Base-by-base conservation (phyloP, 768 basidiomycete species). In the Mycena floridula region DNA sequence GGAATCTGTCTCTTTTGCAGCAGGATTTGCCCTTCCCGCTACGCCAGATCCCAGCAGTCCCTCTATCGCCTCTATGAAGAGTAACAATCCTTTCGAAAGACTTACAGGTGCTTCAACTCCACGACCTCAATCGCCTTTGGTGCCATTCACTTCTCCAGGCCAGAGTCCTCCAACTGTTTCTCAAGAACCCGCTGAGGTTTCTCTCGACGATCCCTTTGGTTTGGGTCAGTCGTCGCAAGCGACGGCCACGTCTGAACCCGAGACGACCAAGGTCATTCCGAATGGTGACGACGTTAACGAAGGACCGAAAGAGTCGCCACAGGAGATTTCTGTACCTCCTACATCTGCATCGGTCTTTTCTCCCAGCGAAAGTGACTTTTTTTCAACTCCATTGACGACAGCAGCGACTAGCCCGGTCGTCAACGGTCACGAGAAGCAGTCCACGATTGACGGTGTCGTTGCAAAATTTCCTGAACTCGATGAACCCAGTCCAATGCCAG, bases 81-180 rank as follows among this genome's bases (percentile, higher is more conserved):
- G 88, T 55, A 95, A 85, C 56, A 97, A 97, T 60, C 94, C 93
- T 3, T 97, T 97, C 56, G 92, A 89, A 47, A 70, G 84, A 37
- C 61, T 93, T 24, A 68, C 2, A 70, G 73, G 67, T 60, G 71
- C 27, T 63, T 58, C 66, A 13, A 61, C 58, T 13, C 68, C 70
- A 42, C 76, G 76, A 25, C 71, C 81, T 1, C 73, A 76, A 47
- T 82, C 82, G 0, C 81, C 83, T 1, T 82, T 83, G 59, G 58
- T 74, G 42, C 67, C 81, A 0, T 75, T 80, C 52, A 56, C 67
- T 23, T 44, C 64, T 18, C 52, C 71, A 3, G 43, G 60, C 1
- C 59, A 74, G 21, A 62, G 61, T 18, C 64, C 74, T 25, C 65
- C 68, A 15, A 58, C 52, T 18, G 59, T 57, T 1, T 52, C 57